These are phyloP conservation scores for Citrus inodora DNA, from an alignment of 345 rosid genomes.

Conservation along the genomic window DNA sequence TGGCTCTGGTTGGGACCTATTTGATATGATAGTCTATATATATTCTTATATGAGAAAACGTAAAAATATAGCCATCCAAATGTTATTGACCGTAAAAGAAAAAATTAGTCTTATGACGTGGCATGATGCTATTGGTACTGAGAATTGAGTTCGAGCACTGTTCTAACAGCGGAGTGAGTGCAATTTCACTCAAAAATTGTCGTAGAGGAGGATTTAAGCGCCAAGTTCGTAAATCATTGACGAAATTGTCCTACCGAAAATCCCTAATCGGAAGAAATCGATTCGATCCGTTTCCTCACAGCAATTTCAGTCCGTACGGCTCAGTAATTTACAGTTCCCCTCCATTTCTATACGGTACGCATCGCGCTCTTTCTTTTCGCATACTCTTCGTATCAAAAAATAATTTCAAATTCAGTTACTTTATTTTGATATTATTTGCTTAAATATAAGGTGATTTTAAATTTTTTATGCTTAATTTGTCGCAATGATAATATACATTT, in stretches of 20 bases:
- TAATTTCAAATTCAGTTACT: not conserved
- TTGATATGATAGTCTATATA: no score
- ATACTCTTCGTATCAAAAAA: not conserved
- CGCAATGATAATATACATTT: not conserved
- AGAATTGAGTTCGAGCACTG: not conserved
- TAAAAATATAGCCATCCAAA: no score
- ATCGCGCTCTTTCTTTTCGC: not conserved
- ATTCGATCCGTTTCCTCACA: not conserved
- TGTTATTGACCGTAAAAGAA: no score
- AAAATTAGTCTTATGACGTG: not conserved
- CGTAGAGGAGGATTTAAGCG: conserved; percentile 3
- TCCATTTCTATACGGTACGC: not conserved
- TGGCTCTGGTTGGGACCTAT: no score
- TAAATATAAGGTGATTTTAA: not conserved
- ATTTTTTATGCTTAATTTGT: not conserved
- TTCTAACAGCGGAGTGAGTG: not conserved
- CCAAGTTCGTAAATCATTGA: not conserved
- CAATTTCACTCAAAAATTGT: not conserved
- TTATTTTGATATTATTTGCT: not conserved
- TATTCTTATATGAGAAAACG: no score
- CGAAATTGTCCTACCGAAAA: not conserved
- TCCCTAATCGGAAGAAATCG: conserved; percentile 5
- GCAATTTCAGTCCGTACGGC: not conserved
- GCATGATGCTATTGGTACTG: not conserved
- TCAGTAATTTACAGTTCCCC: not conserved